Evolutionary conservation across 1,284 basidiomycete genomes (phyloP).

Genomic region (Sporisorium scitamineum): DNA sequence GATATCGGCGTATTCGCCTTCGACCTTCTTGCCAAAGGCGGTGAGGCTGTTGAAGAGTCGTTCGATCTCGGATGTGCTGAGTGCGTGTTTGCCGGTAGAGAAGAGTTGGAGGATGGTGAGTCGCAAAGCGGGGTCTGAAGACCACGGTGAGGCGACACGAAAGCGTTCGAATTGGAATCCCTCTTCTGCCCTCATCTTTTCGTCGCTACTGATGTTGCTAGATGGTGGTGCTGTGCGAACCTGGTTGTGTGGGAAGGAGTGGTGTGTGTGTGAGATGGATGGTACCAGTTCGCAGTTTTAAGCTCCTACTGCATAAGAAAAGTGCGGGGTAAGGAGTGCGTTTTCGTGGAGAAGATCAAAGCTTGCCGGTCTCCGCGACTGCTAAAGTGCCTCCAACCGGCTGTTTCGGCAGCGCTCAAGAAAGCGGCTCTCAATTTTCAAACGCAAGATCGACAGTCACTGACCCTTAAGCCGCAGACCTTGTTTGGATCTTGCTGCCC

Average conservation of each 20-base stretch:
- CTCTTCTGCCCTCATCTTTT: slow-evolving; percentile 44
- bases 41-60: slow-evolving; percentile 30
- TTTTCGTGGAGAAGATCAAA: neutral
- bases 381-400: neutral
- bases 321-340: neutral
- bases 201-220: neutral
- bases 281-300: neutral
- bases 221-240: neutral
- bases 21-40: slow-evolving; percentile 20
- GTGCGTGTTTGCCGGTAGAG: slow-evolving; percentile 14
- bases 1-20: slow-evolving; percentile 29
- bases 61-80: slow-evolving; percentile 11
- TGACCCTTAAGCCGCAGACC: neutral
- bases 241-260: neutral
- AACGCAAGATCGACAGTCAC: neutral
- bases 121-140: slow-evolving; percentile 37
- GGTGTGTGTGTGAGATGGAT: neutral
- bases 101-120: slow-evolving; percentile 46
- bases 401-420: neutral
- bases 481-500: neutral
- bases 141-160: slow-evolving; percentile 44
- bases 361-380: neutral
- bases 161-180: slow-evolving; percentile 51
- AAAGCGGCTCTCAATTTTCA: neutral
- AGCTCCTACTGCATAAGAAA: neutral